Base-by-base conservation (phyloP, 129 eudicot species). In the Lonicera japonica region DNA sequence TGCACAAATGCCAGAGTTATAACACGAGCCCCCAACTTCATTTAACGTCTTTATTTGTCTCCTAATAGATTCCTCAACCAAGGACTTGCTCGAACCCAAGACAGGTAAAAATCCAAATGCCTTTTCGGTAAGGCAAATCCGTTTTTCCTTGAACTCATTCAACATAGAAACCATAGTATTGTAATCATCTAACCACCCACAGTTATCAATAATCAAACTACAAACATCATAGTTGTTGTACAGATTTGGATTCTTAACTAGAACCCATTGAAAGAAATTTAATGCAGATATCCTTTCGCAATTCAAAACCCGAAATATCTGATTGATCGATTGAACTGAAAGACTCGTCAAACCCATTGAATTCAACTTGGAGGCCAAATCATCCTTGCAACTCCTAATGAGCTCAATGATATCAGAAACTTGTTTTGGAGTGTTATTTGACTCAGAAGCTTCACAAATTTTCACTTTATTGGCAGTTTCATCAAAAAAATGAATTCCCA, bases 101-200 rank as follows among this genome's bases (percentile, higher is more conserved):
- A 64, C 67, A 7, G 77, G 46, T 60, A 90, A 67, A 63, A 86
- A 90, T 20, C 66, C 64, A 57, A 90, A 90, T 0, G 95, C 92
- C 47, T 66, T 72, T 1, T 90, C 80, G 11, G 58, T 70, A 19
- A 90, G 78, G 53, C 92, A 83, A 16, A 86, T 75, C 9, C 43
- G 39, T 64, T 76, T 73, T 0, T 41, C 21, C 19, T 57, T 66
- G 45, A 86, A 86, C 73, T 48, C 78, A 66, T 61, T 62, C 63
- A 86, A 71, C 54, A 78, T 25, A n/a, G 19, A 24, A 51, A 23
- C 63, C 97, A 90, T 85, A 8, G 79, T 70, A 11, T 72, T 73
- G 6, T 76, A 81, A 66, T 90, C 94, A 51, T 70, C 78, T 41
- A 86, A 76, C 78, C 83, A 70, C 36, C 95, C 95, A 50, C 90